Evolutionary conservation across 1,139 yeast species (phyloP), one percentile per base, ranked within the genome.

Genomic region (Taiozyma sp.): DNA sequence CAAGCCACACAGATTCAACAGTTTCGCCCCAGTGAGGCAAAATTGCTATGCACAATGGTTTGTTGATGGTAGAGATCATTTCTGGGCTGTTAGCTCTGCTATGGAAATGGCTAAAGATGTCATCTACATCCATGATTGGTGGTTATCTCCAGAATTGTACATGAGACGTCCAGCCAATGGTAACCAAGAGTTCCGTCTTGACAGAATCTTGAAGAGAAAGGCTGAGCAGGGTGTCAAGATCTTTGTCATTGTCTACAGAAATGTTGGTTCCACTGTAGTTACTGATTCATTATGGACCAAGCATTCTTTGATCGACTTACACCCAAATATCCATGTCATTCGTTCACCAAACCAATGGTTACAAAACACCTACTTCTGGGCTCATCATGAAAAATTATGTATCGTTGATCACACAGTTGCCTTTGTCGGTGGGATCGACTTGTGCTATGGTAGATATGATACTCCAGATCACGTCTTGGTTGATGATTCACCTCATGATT

Each of bases 111-210:
- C 99, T 1, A 84, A 84, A 60, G 99, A 93, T 71, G 95, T 88
- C 1, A 86, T 95, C 43, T 95, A 85, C 65, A 89, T 95, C 49
- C 98, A 93, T 65, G 99, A 93, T 65, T 95, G 99, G 99, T 95
- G 99, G 99, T 73, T 95, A 34, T 81, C 95, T 11, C 99, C 99
- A 0, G 99, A 95, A 66, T 67, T 93, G 11, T 93, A 95, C 62
- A 72, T 95, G 70, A 79, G 99, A 56, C 76, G 99, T 49, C 99
- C 99, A 0, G 93, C 97, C 0, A 86, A 88, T 66, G 97, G 97
- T 14, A 91, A 93, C 61, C 98, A 95, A 66, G 88, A 88, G 58
- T 93, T 91, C 85, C 79, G 99, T 65, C 71, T 95, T 47, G 99
- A 95, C 68, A 77, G 99, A 62, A 69, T 95, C 4, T 73, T 95